phyloP scores from a whole-genome alignment of 441 rosid species.

The Manihot esculenta region DNA sequence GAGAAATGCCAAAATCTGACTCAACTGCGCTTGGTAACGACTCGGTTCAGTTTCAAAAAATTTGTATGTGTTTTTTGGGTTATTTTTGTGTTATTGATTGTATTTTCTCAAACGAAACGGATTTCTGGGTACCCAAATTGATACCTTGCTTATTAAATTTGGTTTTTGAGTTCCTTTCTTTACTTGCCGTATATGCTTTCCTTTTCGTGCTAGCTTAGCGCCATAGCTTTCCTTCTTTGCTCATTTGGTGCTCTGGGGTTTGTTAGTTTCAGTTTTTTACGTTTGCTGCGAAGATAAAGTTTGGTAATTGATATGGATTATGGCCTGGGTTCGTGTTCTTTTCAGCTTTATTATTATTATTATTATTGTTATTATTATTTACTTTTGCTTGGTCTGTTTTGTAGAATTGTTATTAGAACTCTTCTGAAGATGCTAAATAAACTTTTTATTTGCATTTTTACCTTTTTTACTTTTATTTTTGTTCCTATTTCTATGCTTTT shows the following conservation, averaged over 20 bases:
- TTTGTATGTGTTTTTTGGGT: constrained; percentile 30
- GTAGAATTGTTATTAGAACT: constrained; percentile 1
- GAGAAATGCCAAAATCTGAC: constrained; percentile 30
- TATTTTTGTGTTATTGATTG: not conserved
- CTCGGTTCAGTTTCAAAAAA: constrained; percentile 25
- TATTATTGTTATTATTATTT: no score
- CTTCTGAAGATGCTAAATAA: not conserved
- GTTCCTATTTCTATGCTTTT: not conserved
- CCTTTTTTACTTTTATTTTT: no score
- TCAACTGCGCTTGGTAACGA: constrained; percentile 35
- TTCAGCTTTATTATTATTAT: not conserved
- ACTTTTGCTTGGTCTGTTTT: not conserved
- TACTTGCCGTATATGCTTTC: constrained; percentile 28
- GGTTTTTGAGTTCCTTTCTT: constrained; percentile 25
- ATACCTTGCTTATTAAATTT: constrained; percentile 31
- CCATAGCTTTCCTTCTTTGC: not conserved
- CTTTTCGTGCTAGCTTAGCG: constrained; percentile 11
- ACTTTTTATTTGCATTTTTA: no score
- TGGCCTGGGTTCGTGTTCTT: constrained; percentile 37
- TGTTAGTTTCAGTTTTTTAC: not conserved
- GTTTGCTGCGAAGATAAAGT: not conserved
- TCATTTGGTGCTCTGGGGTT: not conserved
- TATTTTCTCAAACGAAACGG: not conserved
- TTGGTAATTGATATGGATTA: constrained; percentile 34
- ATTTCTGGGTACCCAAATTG: constrained; percentile 10